Percentiles rank a stretch among this genome's conserved stretches.
Conservation (phyloP, 2,329 filamentous ascomycete species). For the Sclerotinia trifoliorum region DNA sequence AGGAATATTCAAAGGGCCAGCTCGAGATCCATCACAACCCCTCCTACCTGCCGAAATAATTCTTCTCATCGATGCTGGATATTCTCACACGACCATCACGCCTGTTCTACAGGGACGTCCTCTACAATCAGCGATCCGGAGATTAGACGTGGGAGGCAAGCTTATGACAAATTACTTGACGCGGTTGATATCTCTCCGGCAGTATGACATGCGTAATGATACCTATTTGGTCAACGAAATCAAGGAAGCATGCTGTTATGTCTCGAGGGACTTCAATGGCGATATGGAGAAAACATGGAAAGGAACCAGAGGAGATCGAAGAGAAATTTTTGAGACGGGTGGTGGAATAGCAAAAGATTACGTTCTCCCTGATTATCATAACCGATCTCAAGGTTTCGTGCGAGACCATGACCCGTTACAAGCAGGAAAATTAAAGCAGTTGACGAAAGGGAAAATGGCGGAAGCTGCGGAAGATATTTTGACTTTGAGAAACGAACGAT, state of each 20-base stretch:
- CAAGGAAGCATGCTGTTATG: slow-evolving; percentile 85
- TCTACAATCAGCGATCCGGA: slow-evolving; percentile 75
- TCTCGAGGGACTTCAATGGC: slow-evolving; percentile 70
- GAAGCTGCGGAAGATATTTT: slow-evolving; percentile 70
- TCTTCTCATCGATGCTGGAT: slow-evolving; percentile 87
- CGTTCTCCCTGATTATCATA: slow-evolving; percentile 77
- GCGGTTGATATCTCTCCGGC: slow-evolving; percentile 81
- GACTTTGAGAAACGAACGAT: slow-evolving; percentile 87
- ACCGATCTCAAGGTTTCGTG: slow-evolving; percentile 61
- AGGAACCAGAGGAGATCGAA: slow-evolving; percentile 60
- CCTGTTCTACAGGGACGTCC: slow-evolving; percentile 80
- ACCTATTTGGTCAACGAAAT: slow-evolving; percentile 92
- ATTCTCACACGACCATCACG: slow-evolving; percentile 88
- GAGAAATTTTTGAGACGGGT: slow-evolving; percentile 47
- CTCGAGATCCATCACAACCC: slow-evolving; percentile 46
- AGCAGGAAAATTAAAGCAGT: slow-evolving; percentile 50
- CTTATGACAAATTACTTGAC: slow-evolving; percentile 91
- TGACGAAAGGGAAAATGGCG: slow-evolving; percentile 45
- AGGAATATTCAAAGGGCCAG: slow-evolving; percentile 62
- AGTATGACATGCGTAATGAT: slow-evolving; percentile 95
- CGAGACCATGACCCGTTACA: slow-evolving; percentile 74
- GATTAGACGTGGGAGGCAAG: slow-evolving; percentile 90
- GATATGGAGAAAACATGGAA: slow-evolving; percentile 88
- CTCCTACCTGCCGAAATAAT: slow-evolving; percentile 70
- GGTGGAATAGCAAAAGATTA: slow-evolving; percentile 80